A percentile compares a stretch with the other conserved stretches of the same genome.
Evolutionary conservation across 192 early-diverging fungal species (phyloP).

Genomic region (Entomortierella parvispora): DNA sequence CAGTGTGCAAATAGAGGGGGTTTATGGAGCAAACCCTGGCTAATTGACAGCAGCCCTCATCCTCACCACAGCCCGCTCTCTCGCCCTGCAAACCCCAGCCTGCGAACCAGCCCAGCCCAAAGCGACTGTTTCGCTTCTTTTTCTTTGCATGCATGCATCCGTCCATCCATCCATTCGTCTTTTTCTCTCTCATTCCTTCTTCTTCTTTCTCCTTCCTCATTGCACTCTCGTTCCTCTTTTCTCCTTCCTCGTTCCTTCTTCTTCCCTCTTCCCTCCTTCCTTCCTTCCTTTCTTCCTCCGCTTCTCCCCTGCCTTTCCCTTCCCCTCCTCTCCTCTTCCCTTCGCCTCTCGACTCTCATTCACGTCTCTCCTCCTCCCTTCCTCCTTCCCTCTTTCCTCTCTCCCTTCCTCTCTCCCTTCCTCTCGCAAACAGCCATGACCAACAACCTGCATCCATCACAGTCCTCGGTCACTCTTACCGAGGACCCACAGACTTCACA

Average conservation of each 20-base stretch:
- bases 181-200: neutral
- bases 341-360: neutral
- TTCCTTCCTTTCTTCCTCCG: neutral
- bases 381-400: neutral
- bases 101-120: too few relatives aligned
- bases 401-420: neutral
- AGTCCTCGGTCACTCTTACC: constrained; percentile 40
- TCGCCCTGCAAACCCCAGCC: too few relatives aligned
- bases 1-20: constrained; percentile 5
- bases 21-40: too few relatives aligned
- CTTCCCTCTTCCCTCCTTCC: neutral
- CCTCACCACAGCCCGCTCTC: too few relatives aligned
- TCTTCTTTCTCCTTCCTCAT: neutral
- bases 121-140: too few relatives aligned
- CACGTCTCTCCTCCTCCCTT: neutral
- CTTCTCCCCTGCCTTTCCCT: neutral
- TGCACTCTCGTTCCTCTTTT: neutral
- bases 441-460: constrained; percentile 17
- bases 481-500: constrained; percentile 10
- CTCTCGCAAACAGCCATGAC: neutral
- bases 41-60: too few relatives aligned
- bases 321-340: neutral
- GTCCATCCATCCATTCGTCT: too few relatives aligned
- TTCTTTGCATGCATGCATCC: too few relatives aligned
- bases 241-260: neutral